A percentile compares a stretch with the other conserved stretches of the same genome.
phyloP scores from a whole-genome alignment of 2,329 filamentous ascomycete species.

The Diaporthe citrichinensis region DNA sequence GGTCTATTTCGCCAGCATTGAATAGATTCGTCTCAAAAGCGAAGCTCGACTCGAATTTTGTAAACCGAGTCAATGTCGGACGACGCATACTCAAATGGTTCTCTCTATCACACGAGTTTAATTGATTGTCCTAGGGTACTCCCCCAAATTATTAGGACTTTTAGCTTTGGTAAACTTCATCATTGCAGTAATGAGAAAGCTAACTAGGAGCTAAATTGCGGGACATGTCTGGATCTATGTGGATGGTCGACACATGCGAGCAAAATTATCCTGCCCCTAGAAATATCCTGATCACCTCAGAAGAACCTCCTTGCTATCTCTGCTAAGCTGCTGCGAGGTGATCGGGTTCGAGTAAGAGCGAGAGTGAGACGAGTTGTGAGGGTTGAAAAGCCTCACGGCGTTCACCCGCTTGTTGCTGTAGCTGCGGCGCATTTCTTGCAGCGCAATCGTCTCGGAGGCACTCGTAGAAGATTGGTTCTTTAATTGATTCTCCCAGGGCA shows the following conservation, averaged over 20 bases:
- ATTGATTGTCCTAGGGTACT: not conserved
- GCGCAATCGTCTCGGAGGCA: slow-evolving; percentile 26
- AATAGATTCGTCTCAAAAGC: no score
- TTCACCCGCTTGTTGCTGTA: slow-evolving; percentile 8
- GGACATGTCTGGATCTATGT: no score
- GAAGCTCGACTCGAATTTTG: not conserved
- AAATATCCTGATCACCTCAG: not conserved
- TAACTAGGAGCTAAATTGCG: not conserved
- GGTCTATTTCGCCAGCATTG: no score
- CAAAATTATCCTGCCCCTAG: not conserved
- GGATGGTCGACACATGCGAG: not conserved
- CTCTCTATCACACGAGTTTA: not conserved
- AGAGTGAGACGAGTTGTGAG: slow-evolving; percentile 1
- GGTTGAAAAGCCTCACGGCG: not conserved
- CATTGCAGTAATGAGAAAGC: not conserved
- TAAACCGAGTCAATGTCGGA: no score
- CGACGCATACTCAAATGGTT: not conserved
- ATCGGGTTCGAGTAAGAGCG: slow-evolving; percentile 14
- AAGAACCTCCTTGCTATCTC: slow-evolving; percentile 37
- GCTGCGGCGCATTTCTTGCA: slow-evolving; percentile 30
- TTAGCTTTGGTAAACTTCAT: not conserved
- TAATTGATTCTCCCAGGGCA: slow-evolving; percentile 25
- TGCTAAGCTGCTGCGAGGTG: not conserved
- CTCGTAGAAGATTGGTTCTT: not conserved
- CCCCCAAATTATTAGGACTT: not conserved